Evolutionary conservation across 139 green algal genomes (phyloP).

Genomic region (Diplosphaera chodatii): DNA sequence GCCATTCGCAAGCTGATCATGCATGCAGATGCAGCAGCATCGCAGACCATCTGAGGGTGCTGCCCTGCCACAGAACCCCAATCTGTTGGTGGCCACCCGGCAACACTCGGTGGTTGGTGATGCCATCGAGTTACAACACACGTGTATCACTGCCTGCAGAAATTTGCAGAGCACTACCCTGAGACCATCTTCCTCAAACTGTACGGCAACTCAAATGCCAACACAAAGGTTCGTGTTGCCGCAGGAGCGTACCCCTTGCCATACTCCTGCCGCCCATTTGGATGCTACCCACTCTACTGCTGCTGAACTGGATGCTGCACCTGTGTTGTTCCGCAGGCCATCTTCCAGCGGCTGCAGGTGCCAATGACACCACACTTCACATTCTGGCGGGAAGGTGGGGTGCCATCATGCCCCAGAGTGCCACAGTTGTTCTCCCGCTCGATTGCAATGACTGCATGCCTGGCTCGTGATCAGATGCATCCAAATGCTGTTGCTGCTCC

Average conservation of each 20-base stretch:
- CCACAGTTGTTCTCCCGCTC: too few species aligned
- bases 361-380: conserved; percentile 13
- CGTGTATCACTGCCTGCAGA: conserved; percentile 17
- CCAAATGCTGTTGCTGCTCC: too few species aligned
- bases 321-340: neutral
- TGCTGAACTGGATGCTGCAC: neutral
- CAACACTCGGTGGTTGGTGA: too few species aligned
- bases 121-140: too few species aligned
- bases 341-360: conserved; percentile 7
- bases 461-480: too few species aligned
- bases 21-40: too few species aligned
- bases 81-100: neutral
- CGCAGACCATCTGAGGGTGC: too few species aligned
- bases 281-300: too few species aligned
- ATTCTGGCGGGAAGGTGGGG: conserved; percentile 18
- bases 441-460: too few species aligned
- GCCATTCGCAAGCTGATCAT: too few species aligned
- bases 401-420: neutral
- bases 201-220: conserved; percentile 40
- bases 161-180: conserved; percentile 33
- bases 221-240: conserved; percentile 45
- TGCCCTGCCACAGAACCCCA: neutral
- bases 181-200: conserved; percentile 43
- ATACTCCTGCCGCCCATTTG: too few species aligned
- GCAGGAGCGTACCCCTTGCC: too few species aligned